Evolutionary conservation across 352 stramenopile species (phyloP).

Genomic region (Sclerospora graminicola): DNA sequence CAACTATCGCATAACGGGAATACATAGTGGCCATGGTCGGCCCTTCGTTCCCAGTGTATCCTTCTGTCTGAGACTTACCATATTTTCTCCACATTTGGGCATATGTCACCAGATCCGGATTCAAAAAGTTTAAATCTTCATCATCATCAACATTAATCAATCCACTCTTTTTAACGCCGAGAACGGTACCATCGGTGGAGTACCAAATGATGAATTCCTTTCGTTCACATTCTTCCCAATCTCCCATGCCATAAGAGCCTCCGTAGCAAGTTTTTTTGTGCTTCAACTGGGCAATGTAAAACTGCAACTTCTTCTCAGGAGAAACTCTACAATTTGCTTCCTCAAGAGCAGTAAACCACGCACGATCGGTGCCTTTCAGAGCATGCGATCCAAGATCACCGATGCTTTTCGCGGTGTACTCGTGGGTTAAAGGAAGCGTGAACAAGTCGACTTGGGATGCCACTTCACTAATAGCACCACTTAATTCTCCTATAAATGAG

Average conservation of each 20-base stretch:
- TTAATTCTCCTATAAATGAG: not conserved
- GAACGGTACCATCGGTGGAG: too few relatives aligned
- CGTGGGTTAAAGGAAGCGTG: slow-evolving; percentile 5
- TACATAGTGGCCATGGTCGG: slow-evolving; percentile 8
- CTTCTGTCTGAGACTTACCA: too few relatives aligned
- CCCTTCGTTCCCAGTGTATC: slow-evolving; percentile 10
- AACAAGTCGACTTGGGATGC: not conserved
- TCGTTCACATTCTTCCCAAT: too few relatives aligned
- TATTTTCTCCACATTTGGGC: slow-evolving; percentile 3
- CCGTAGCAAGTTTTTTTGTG: too few relatives aligned
- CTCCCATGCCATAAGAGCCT: too few relatives aligned
- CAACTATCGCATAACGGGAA: slow-evolving; percentile 11
- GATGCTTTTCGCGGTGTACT: slow-evolving; percentile 18
- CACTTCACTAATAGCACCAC: slow-evolving; percentile 1
- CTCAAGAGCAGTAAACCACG: slow-evolving; percentile 9
- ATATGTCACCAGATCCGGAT: slow-evolving; percentile 8
- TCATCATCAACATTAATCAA: too few relatives aligned
- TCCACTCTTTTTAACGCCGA: too few relatives aligned
- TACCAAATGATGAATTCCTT: too few relatives aligned
- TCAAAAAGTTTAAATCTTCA: slow-evolving; percentile 16
- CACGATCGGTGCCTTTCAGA: slow-evolving; percentile 14
- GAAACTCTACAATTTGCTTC: slow-evolving; percentile 8
- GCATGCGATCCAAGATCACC: slow-evolving; percentile 3
- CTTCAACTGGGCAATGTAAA: not conserved
- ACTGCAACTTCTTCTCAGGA: slow-evolving; percentile 1